Percentiles rank a stretch among this genome's conserved stretches.
Conservation (phyloP, 495 filamentous ascomycete genomes). For the Penicillium crystallinum region DNA sequence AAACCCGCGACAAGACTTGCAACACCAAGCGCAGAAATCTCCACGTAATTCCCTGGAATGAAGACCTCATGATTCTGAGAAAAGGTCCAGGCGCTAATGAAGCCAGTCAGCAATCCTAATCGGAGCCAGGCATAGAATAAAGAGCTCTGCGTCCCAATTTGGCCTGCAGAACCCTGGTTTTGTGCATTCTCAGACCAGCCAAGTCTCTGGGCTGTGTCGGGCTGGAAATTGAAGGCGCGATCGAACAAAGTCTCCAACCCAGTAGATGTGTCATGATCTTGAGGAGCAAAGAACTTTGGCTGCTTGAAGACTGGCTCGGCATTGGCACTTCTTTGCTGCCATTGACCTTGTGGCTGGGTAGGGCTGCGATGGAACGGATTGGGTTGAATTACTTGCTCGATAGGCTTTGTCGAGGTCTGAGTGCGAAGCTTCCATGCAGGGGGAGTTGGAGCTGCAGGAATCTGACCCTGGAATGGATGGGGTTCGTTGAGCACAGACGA, state of each 20-base stretch:
- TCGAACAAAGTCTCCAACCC: conserved; percentile 47
- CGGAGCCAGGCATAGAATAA: conserved; percentile 30
- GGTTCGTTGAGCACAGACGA: conserved; percentile 38
- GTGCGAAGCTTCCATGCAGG: conserved; percentile 61
- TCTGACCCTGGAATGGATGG: conserved; percentile 54
- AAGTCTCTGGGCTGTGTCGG: conserved; percentile 27
- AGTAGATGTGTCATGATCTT: conserved; percentile 39
- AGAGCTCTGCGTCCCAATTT: conserved; percentile 10
- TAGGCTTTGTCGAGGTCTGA: conserved; percentile 39
- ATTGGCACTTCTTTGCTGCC: conserved; percentile 14
- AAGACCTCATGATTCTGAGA: conserved; percentile 30
- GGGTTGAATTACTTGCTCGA: conserved; percentile 31
- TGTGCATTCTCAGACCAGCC: conserved; percentile 11
- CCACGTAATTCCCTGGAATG: conserved; percentile 38
- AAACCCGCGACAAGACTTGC: conserved; percentile 41
- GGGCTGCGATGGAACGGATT: conserved; percentile 36
- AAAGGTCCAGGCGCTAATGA: conserved; percentile 31
- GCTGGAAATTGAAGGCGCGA: conserved; percentile 37
- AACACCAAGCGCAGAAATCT: conserved; percentile 36
- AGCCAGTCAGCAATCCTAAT: conserved; percentile 27
- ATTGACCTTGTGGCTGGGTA: conserved; percentile 15
- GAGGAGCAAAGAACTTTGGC: conserved; percentile 48
- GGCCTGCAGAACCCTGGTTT: conserved; percentile 4
- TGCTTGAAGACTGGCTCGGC: conserved; percentile 39
- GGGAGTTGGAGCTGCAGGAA: conserved; percentile 60